Percentiles rank a stretch among this genome's conserved stretches.
Conservation (phyloP, 306 rosid genomes). For the Gastrolobium bilobum region DNA sequence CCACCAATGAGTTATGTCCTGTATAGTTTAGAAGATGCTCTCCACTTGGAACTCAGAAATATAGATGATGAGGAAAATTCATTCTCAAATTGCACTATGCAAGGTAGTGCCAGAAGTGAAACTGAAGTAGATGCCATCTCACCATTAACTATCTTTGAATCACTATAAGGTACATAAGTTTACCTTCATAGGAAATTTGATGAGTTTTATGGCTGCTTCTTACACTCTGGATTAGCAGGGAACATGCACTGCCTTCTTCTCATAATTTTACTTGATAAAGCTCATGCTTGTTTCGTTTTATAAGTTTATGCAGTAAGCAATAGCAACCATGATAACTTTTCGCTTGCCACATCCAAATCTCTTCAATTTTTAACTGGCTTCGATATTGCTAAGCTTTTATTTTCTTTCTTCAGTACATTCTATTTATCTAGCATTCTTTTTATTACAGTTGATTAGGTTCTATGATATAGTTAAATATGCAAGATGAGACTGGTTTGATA, state of each 20-base stretch:
- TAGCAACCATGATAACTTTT: constrained; percentile 28
- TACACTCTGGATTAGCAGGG: constrained; percentile 18
- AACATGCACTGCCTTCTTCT: neutral
- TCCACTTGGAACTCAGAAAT: constrained; percentile 43
- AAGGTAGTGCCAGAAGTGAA: too few relatives aligned
- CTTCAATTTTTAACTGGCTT: too few relatives aligned
- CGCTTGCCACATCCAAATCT: constrained; percentile 1
- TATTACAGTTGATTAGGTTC: neutral
- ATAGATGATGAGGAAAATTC: too few relatives aligned
- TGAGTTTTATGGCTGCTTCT: constrained; percentile 20
- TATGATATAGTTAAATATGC: neutral
- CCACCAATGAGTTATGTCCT: constrained; percentile 45
- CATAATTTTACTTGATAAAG: constrained; percentile 22
- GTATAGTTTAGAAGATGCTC: constrained; percentile 43
- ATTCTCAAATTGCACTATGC: too few relatives aligned
- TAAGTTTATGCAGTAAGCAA: neutral
- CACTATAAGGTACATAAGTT: constrained; percentile 60
- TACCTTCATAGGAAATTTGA: constrained; percentile 7
- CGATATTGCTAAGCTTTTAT: neutral
- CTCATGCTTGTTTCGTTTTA: constrained; percentile 1
- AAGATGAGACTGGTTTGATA: constrained; percentile 19
- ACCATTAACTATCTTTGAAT: too few relatives aligned
- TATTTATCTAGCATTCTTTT: constrained; percentile 18
- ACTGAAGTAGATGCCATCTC: too few relatives aligned
- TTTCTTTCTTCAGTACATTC: neutral